These are phyloP conservation scores for Magnolia officinalis DNA, from an alignment of 164 flowering plant genomes.

Conservation along the genomic window DNA sequence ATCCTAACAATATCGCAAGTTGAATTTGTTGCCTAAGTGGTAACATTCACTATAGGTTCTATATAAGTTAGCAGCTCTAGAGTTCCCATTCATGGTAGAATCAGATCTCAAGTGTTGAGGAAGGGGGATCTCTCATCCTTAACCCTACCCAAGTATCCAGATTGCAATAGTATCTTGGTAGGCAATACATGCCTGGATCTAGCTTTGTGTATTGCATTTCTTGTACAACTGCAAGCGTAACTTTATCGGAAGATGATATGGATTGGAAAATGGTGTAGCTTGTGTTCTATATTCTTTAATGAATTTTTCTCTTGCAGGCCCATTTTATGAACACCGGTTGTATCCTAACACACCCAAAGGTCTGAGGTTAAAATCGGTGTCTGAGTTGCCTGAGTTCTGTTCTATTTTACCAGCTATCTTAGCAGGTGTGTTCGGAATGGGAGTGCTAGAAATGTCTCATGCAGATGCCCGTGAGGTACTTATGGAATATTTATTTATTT, in stretches of 20 bases:
- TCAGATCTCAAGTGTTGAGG: no score
- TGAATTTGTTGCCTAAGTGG: no score
- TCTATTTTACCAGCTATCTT: conserved; percentile 39
- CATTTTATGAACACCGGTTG: not conserved
- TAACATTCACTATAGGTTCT: no score
- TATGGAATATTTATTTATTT: not conserved
- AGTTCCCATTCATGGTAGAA: no score
- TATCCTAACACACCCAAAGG: conserved; percentile 18
- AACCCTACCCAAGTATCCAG: no score
- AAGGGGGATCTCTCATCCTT: no score
- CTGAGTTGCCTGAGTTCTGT: conserved; percentile 10
- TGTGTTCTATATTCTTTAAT: not conserved
- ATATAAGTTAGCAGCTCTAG: no score
- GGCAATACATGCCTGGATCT: no score
- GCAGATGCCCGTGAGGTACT: conserved; percentile 67
- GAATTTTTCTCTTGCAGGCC: conserved; percentile 22
- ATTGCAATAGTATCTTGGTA: no score
- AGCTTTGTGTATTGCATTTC: no score
- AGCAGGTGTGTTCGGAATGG: conserved; percentile 55
- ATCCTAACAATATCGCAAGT: no score
- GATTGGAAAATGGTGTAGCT: not conserved
- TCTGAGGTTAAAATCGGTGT: conserved; percentile 5
- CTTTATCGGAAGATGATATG: not conserved
- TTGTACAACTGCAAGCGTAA: no score
- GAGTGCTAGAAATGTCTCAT: conserved; percentile 43